Evolutionary conservation across 1,139 yeast genomes (phyloP), one percentile per base, ranked within the genome.

Genomic region (Dujonia santamariae): DNA sequence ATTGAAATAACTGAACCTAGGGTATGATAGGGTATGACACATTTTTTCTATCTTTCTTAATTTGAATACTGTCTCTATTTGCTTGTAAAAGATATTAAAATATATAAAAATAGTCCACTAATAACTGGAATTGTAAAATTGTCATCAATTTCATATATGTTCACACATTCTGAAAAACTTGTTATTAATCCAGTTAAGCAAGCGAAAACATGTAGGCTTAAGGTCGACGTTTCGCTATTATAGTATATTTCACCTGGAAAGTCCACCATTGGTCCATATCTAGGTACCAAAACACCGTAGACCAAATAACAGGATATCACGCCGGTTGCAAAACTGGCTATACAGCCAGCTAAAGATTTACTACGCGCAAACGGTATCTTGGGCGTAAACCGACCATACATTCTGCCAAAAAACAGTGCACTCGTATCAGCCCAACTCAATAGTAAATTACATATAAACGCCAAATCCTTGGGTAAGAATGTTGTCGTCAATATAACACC

Each of bases 401-500:
- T 38, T 13, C 48, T 30, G 7, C 48, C 55, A 14, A 47, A 37
- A 7, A 51, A 39, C 24, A 47, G 44, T 5, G 55, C 55, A 2
- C 50, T 44, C 9, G 55, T 51, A 30, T 51, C 55, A 19, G 50
- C 53, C 55, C 55, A 51, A 31, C 50, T 46, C 38, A 51, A 39
- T 7, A 51, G 40, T 30, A 48, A 31, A 16, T 39, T 44, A 30
- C 45, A 34, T 39, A 49, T 36, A 14, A 47, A 38, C 9, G 42
- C 38, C 16, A 50, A 34, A 32, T 51, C 56, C 35, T 48, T 50
- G 18, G 52, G 47, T 14, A 47, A 39, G 15, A 42, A 35, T 2
- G 42, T 20, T 22, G 45, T 41, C 28, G 42, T 46, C 13, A 49
- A 29, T 5, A 48, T 37, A 14, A 49, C 39, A 4, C 56, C 56